A percentile compares a stretch with the other conserved stretches of the same genome.
phyloP scores from a whole-genome alignment of 257 asterid genomes.

The Nicotiana tomentosiformis region DNA sequence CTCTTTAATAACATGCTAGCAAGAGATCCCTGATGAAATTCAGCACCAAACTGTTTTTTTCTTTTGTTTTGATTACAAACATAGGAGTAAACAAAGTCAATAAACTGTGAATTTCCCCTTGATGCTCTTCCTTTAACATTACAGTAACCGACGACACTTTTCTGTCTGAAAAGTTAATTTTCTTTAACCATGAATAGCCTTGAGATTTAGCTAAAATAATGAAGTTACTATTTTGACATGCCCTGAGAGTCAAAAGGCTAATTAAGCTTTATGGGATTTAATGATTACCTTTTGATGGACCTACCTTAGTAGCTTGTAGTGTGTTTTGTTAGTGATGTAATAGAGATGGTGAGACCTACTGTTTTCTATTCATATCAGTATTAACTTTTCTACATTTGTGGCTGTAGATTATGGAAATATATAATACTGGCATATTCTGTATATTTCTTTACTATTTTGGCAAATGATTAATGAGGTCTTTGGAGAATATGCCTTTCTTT shows the following conservation, averaged over 20 bases:
- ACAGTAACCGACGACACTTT: neutral
- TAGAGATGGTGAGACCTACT: neutral
- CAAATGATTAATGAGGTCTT: neutral
- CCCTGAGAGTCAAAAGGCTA: neutral
- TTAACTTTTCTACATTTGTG: neutral
- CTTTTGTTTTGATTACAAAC: neutral
- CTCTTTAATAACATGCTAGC: neutral
- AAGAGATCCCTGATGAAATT: neutral
- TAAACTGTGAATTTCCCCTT: neutral
- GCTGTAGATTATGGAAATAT: neutral
- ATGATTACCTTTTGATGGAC: neutral
- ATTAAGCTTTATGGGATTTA: neutral
- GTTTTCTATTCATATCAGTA: neutral
- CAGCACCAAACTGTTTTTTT: neutral
- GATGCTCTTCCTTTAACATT: neutral
- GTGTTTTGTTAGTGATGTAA: neutral
- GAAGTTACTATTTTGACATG: neutral
- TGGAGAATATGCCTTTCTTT: constrained; percentile 9
- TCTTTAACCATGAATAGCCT: neutral
- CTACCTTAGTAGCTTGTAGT: neutral
- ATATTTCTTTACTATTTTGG: neutral
- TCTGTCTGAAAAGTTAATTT: neutral
- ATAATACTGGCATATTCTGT: neutral
- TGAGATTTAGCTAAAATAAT: neutral
- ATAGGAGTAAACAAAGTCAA: neutral